Base-by-base conservation (phyloP, 1,284 basidiomycete genomes). In the Megacollybia platyphylla region DNA sequence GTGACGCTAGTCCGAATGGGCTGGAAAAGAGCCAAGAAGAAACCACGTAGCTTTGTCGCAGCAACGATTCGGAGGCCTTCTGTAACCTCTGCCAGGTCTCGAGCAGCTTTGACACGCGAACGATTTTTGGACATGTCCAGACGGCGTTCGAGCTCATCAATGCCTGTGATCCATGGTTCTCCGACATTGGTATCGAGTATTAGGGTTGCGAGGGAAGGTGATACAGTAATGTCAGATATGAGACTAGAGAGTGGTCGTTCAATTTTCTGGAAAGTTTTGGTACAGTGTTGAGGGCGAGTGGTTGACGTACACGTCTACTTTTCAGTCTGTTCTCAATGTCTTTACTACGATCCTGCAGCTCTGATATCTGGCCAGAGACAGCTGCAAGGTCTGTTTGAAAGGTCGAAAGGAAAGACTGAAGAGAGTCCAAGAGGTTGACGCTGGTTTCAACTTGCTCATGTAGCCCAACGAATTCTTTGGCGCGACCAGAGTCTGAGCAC, bases 311-410 rank as follows among this genome's bases (percentile, higher is more conserved):
- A 60, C 82, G 73, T 44, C 92, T 73, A 39, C 81, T 86, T 58
- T 83, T 87, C 42, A 97, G 69, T 46, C 85, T 75, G 46, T 75
- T 76, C 50, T 97, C 93, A 39, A 98, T 94, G 39, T 85, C 81
- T 49, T 87, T 85, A 55, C 88, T 93, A 31, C 89, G 76, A 47
- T 78, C 73, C 57, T 98, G 94, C 18, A 99, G 71, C 50, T 94
- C 87, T 0, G 88, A 84, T 56, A 99, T 96, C 57, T 98, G 93
- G 0, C 89, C 87, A 2, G 94, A 97, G 4, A 97, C 92, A 2
- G 84, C 80, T 3, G 87, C 86, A 4, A 99, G 71, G 61, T 99
- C 93, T 51, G 75, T 83, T 60, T 97, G 92, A 54, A 98, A 99
- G 0, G 89, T 94, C 1, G 90, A 90, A 7, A 97, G 72, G 59